These are phyloP conservation scores for Suillus americanus DNA, from an alignment of 768 basidiomycete species.

Conservation along the genomic window DNA sequence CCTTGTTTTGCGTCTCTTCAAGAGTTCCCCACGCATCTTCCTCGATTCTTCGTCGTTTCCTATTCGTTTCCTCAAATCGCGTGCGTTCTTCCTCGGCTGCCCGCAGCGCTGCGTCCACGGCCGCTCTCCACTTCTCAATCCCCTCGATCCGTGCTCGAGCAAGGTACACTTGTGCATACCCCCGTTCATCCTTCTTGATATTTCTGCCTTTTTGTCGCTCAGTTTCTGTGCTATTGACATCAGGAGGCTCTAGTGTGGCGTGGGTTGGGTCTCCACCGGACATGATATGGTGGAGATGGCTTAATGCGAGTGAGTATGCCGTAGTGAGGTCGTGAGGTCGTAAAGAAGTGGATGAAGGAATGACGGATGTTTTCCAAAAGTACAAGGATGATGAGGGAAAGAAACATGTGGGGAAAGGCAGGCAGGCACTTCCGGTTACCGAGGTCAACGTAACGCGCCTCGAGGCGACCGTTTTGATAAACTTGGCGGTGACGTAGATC, in stretches of 20 bases:
- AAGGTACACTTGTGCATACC: not conserved
- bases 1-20: not conserved
- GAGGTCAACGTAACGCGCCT: not conserved
- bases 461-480: not conserved
- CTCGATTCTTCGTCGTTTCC: not conserved
- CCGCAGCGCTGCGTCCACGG: constrained; percentile 4
- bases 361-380: not conserved
- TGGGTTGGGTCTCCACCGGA: not conserved
- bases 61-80: not conserved
- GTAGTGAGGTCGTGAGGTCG: constrained; percentile 3
- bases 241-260: not conserved
- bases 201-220: not conserved
- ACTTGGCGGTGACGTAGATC: not conserved
- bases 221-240: not conserved
- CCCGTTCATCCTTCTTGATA: not conserved
- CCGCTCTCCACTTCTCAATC: constrained; percentile 3
- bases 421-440: not conserved
- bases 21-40: not conserved
- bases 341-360: not conserved
- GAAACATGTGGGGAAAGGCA: not conserved
- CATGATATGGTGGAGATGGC: constrained; percentile 1
- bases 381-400: constrained; percentile 1
- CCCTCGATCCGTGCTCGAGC: constrained; percentile 2
- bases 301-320: not conserved
- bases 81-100: constrained; percentile 2